Evolutionary conservation across 2,329 filamentous ascomycete genomes (phyloP).

Genomic region (Escovopsis weberi): DNA sequence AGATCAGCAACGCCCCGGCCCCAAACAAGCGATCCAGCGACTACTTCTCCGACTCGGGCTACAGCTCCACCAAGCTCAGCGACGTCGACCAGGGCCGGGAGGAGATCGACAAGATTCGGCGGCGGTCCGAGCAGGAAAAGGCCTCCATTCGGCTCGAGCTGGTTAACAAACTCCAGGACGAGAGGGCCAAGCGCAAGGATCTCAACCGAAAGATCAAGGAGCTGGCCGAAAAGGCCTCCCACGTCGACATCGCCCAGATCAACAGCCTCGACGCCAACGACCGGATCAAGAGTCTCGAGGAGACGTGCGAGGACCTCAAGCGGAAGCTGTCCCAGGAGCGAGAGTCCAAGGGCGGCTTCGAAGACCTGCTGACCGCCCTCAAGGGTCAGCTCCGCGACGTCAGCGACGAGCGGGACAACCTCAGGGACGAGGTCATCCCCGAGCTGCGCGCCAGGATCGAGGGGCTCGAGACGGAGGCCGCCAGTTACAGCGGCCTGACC

Average conservation of each 20-base stretch:
- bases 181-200: slow-evolving; percentile 57
- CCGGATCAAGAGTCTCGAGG: slow-evolving; percentile 65
- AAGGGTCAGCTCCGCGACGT: slow-evolving; percentile 69
- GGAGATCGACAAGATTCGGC: slow-evolving; percentile 70
- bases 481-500: slow-evolving; percentile 55
- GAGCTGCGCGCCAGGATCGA: slow-evolving; percentile 63
- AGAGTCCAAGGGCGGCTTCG: slow-evolving; percentile 80
- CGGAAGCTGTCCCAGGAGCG: slow-evolving; percentile 74
- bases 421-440: slow-evolving; percentile 77
- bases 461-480: slow-evolving; percentile 60
- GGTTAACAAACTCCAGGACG: slow-evolving; percentile 75
- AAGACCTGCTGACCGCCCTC: slow-evolving; percentile 76
- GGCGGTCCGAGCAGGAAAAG: slow-evolving; percentile 80
- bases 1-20: slow-evolving; percentile 44
- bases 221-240: slow-evolving; percentile 63
- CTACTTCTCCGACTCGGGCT: slow-evolving; percentile 94
- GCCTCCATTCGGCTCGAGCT: slow-evolving; percentile 75
- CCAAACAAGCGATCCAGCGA: slow-evolving; percentile 67
- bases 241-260: slow-evolving; percentile 39
- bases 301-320: slow-evolving; percentile 65
- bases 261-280: slow-evolving; percentile 41
- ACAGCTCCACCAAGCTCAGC: slow-evolving; percentile 67
- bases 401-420: slow-evolving; percentile 78
- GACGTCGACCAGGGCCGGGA: slow-evolving; percentile 48
- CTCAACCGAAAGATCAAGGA: slow-evolving; percentile 76